Percentiles rank a stretch among this genome's conserved stretches.
These are phyloP conservation scores for Solanum hybrid DNA, from an alignment of 305 asterid species.

Conservation along the genomic window DNA sequence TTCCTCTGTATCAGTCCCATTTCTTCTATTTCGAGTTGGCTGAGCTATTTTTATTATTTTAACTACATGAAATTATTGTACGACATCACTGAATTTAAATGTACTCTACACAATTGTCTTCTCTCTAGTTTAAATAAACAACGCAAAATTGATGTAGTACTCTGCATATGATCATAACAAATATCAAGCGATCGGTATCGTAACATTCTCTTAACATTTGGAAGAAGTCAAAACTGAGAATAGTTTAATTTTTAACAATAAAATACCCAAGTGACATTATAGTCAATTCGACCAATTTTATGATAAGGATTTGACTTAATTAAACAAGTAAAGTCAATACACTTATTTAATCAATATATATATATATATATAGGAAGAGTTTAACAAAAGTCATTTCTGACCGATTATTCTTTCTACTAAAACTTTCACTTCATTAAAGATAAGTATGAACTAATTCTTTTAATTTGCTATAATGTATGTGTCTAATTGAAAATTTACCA, in stretches of 20 bases:
- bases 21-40: background rate
- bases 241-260: background rate
- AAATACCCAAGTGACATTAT: background rate
- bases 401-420: background rate
- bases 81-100: background rate
- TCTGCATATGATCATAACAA: background rate
- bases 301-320: background rate
- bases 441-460: background rate
- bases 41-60: background rate
- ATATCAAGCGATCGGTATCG: background rate
- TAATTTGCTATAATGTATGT: no score
- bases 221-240: background rate
- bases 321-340: background rate
- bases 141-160: background rate
- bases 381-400: background rate
- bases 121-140: background rate
- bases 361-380: no score
- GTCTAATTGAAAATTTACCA: background rate
- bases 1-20: background rate
- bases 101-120: background rate
- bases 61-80: background rate
- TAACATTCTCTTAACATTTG: background rate
- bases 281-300: background rate
- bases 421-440: background rate
- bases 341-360: background rate